Evolutionary conservation across 2,329 filamentous ascomycete genomes (phyloP).

Genomic region (Chrysoporthe cubensis): DNA sequence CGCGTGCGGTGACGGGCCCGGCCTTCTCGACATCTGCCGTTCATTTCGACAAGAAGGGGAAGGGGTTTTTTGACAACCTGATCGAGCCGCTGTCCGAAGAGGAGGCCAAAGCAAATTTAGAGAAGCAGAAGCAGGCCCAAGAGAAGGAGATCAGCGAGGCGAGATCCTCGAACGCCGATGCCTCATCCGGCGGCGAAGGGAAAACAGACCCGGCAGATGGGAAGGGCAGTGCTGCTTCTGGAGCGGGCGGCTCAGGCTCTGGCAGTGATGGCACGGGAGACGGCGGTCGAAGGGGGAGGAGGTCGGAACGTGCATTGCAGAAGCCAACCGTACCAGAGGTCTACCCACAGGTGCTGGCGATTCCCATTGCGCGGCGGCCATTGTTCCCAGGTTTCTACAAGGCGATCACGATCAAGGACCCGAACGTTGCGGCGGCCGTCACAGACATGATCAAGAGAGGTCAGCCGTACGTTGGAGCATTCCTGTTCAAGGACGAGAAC

Average conservation of each 20-base stretch:
- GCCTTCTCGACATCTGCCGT: conserved; percentile 44
- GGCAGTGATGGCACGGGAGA: conserved; percentile 63
- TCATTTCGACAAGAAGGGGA: conserved; percentile 46
- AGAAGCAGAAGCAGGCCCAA: conserved; percentile 46
- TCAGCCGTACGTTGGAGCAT: conserved; percentile 95
- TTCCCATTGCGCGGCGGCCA: conserved; percentile 91
- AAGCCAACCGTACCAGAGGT: conserved; percentile 92
- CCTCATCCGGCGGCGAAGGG: conserved; percentile 45
- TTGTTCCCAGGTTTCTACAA: conserved; percentile 99
- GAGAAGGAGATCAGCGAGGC: conserved; percentile 52
- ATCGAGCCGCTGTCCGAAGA: conserved; percentile 57
- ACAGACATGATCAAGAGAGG: conserved; percentile 96
- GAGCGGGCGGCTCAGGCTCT: conserved; percentile 43
- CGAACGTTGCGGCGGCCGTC: conserved; percentile 87
- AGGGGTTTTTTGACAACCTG: conserved; percentile 55
- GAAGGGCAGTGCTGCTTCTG: conserved; percentile 63
- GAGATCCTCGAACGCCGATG: conserved; percentile 47
- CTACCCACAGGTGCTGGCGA: conserved; percentile 96
- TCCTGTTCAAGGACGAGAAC: conserved; percentile 95
- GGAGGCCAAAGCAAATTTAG: conserved; percentile 55
- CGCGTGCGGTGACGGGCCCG: conserved; percentile 29
- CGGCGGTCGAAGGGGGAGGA: conserved; percentile 73
- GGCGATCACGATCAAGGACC: conserved; percentile 93
- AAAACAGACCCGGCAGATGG: conserved; percentile 52
- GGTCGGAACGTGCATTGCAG: conserved; percentile 76